phyloP scores from a whole-genome alignment of 805 yeast genomes.

The Wickerhamomyces alni region DNA sequence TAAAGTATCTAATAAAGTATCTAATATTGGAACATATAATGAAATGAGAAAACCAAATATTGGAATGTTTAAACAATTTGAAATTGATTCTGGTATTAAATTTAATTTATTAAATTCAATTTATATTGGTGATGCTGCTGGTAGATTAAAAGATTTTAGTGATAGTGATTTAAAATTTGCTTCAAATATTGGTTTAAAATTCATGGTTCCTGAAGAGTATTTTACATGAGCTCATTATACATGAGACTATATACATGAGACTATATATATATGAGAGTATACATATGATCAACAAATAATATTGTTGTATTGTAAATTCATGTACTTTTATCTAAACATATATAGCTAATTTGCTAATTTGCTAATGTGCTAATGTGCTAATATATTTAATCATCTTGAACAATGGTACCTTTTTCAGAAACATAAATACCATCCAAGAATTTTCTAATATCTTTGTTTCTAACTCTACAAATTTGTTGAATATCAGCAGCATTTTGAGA shows the following conservation, averaged over 20 bases:
- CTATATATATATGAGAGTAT: neutral
- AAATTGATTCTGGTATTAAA: constrained; percentile 28
- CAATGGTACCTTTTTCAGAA: constrained; percentile 88
- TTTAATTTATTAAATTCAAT: constrained; percentile 38
- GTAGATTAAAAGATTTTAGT: constrained; percentile 71
- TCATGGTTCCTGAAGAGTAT: constrained; percentile 67
- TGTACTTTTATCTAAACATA: too few species aligned
- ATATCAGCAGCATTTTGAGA: constrained; percentile 98
- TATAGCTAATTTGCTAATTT: too few species aligned
- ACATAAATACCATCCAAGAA: constrained; percentile 99
- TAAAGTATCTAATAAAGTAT: neutral
- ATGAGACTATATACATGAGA: neutral
- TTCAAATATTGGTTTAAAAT: constrained; percentile 41
- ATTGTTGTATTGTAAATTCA: constrained; percentile 7
- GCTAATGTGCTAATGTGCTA: too few species aligned
- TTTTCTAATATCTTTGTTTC: constrained; percentile 99
- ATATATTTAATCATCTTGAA: constrained; percentile 59
- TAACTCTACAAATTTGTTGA: constrained; percentile 96
- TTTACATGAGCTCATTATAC: constrained; percentile 24
- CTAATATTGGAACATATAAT: constrained; percentile 12
- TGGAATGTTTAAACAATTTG: constrained; percentile 71
- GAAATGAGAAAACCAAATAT: constrained; percentile 63
- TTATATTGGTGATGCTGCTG: constrained; percentile 97
- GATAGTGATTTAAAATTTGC: constrained; percentile 78
- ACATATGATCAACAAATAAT: neutral